Conservation (phyloP, 2,329 filamentous ascomycete species). For the Orbilia javanica region DNA sequence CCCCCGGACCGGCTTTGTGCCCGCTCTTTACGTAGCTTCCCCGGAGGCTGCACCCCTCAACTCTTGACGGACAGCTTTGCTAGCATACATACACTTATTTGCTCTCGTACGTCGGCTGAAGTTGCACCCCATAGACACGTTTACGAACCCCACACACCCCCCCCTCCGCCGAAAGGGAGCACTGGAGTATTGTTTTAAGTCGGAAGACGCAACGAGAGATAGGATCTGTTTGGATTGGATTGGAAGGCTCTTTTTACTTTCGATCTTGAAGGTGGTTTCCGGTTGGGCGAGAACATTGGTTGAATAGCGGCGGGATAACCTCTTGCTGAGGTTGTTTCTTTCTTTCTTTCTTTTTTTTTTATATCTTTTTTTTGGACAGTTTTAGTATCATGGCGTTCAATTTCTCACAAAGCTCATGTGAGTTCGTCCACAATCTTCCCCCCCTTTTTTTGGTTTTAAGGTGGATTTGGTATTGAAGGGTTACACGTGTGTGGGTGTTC, state of each 20-base stretch:
- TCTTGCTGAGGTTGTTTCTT: constrained; percentile 11
- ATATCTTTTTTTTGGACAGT: too few species aligned
- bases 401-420: constrained; percentile 56
- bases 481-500: neutral
- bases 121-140: constrained; percentile 15
- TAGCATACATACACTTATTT: neutral
- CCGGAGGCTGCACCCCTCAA: constrained; percentile 11
- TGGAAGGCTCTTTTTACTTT: neutral
- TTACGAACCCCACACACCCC: constrained; percentile 10
- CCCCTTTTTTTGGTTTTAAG: neutral
- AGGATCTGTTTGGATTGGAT: neutral
- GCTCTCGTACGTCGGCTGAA: constrained; percentile 21
- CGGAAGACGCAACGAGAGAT: neutral
- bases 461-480: neutral
- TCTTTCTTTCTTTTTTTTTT: too few species aligned
- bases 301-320: neutral
- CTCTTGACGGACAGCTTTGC: neutral
- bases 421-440: neutral
- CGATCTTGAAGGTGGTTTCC: neutral
- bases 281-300: neutral
- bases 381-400: constrained; percentile 54
- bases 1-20: neutral
- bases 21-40: neutral
- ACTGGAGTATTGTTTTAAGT: neutral
- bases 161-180: too few species aligned